Evolutionary conservation across 2,329 filamentous ascomycete genomes (phyloP).

Genomic region (Aspergillus brunneoviolaceus): DNA sequence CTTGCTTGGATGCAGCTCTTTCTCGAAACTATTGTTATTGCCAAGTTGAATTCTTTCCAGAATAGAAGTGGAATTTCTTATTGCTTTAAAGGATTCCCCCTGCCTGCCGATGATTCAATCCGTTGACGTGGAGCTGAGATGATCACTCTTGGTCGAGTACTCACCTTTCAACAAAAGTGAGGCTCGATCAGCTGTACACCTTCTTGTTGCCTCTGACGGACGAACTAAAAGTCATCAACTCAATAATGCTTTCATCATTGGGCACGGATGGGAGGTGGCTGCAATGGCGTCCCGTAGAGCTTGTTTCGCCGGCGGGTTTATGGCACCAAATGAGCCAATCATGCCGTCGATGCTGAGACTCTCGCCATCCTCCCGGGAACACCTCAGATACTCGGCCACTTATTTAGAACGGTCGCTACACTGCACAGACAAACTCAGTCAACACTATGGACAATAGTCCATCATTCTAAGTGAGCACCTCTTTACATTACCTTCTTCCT

Average conservation of each 20-base stretch:
- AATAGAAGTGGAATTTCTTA: too few relatives aligned
- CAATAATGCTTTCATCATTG: neutral
- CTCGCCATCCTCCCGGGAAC: neutral
- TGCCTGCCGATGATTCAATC: too few relatives aligned
- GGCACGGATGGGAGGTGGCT: neutral
- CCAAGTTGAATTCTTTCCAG: too few relatives aligned
- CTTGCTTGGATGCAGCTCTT: too few relatives aligned
- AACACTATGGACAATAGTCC: neutral
- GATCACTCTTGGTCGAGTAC: too few relatives aligned
- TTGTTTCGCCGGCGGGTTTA: constrained; percentile 4
- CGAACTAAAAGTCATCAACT: neutral
- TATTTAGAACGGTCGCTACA: neutral
- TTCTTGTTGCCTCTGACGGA: neutral
- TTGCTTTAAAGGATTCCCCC: too few relatives aligned
- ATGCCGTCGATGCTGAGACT: neutral
- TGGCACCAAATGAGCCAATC: constrained; percentile 3
- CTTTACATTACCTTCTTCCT: neutral
- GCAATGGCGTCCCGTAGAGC: constrained; percentile 6
- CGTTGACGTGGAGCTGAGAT: neutral
- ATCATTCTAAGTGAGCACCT: neutral
- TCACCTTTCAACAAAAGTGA: neutral
- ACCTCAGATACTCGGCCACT: neutral
- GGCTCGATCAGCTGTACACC: neutral
- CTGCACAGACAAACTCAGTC: neutral
- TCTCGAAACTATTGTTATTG: too few relatives aligned